Evolutionary conservation across 1,139 yeast genomes (phyloP), one percentile per base, ranked within the genome.

Genomic region (Kurtzmaniella quercitrusa): DNA sequence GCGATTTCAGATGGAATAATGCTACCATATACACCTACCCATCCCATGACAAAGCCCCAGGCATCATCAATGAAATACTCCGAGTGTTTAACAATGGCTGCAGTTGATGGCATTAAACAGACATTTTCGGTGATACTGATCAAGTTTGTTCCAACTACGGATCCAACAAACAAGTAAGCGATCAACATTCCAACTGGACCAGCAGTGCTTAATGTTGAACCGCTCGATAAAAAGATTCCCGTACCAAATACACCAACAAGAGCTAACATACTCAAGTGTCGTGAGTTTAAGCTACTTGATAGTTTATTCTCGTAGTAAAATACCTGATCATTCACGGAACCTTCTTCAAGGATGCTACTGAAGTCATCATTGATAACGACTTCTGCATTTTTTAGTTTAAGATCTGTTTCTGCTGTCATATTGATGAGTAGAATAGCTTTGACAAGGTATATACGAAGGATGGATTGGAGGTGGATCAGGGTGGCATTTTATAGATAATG

Each of bases 201-300:
- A 6, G 49, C 40, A 11, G 41, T 35, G 14, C 42, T 26, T 9
- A 26, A 47, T 3, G 60, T 50, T 8, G 53, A 52, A 6, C 62
- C 62, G 3, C 56, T 50, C 19, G 56, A 49, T 14, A 56, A 44
- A 41, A 57, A 56, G 7, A 58, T 42, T 4, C 63, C 62, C 3
- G 65, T 60, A 34, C 65, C 65, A 42, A 60, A 51, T 4, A 57
- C 58, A 17, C 61, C 61, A 12, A 57, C 68, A 39, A 65, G 54
- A 4, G 70, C 54, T 17, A 66, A 48, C 63, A 65, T 64, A 35
- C 58, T 59, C 35, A 65, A 51, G 39, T 63, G 68, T 44, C 70
- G 56, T 42, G 59, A 59, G 36, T 59, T 54, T 37, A 63, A 46
- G 43, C 38, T 22, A 53, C n/a, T 26, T 6, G 6, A 45, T 35